Conservation (phyloP, 2,329 filamentous ascomycete genomes). For the Talaromyces sp. region DNA sequence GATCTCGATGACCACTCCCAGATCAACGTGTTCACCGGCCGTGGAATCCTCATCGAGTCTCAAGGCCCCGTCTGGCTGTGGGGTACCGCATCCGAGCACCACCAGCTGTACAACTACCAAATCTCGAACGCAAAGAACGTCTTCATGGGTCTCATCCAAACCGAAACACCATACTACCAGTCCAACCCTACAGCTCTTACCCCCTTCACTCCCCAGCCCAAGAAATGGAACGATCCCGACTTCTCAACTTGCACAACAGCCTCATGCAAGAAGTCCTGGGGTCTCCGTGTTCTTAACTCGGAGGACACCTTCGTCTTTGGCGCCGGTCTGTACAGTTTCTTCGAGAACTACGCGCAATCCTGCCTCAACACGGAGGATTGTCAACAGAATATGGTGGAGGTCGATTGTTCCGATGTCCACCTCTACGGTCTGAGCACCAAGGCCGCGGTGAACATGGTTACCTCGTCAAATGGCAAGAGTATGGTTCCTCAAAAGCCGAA, state of each 20-base stretch:
- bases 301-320: slow-evolving; percentile 70
- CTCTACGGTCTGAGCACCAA: slow-evolving; percentile 75
- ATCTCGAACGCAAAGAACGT: slow-evolving; percentile 75
- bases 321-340: slow-evolving; percentile 79
- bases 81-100: slow-evolving; percentile 68
- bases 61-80: slow-evolving; percentile 81
- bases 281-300: slow-evolving; percentile 70
- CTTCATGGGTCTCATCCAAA: slow-evolving; percentile 82
- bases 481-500: slow-evolving; percentile 46
- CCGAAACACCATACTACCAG: slow-evolving; percentile 85
- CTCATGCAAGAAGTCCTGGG: slow-evolving; percentile 74
- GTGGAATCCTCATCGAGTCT: slow-evolving; percentile 79
- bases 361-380: slow-evolving; percentile 71
- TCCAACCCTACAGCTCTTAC: slow-evolving; percentile 73
- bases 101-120: slow-evolving; percentile 76
- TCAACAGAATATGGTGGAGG: slow-evolving; percentile 75
- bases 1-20: slow-evolving; percentile 70
- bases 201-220: slow-evolving; percentile 39
- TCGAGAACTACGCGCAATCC: slow-evolving; percentile 75
- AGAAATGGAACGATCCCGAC: slow-evolving; percentile 57
- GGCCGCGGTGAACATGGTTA: slow-evolving; percentile 73
- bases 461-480: slow-evolving; percentile 38
- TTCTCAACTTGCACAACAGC: slow-evolving; percentile 64
- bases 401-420: slow-evolving; percentile 66
- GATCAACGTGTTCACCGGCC: slow-evolving; percentile 80